Conservation (phyloP, 2,329 filamentous ascomycete species). For the Paradendryphiella salina region DNA sequence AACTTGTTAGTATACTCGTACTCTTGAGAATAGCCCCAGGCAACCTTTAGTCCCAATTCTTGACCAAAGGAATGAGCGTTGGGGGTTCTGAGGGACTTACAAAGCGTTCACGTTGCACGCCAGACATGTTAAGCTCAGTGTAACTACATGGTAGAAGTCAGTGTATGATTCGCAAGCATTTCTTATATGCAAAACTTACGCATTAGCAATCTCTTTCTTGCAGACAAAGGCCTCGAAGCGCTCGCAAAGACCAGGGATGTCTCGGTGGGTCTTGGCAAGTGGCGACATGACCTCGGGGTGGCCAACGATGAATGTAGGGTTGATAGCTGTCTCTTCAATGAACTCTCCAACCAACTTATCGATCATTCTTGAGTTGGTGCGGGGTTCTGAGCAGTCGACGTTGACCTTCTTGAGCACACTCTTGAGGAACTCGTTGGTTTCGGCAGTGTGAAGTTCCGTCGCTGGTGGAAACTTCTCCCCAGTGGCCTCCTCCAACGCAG, state of each 20-base stretch:
- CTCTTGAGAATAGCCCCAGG: background rate
- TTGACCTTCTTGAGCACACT: constrained; percentile 82
- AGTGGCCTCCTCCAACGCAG: constrained; percentile 81
- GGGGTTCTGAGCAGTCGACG: constrained; percentile 83
- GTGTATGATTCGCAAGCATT: too few relatives aligned
- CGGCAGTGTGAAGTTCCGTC: constrained; percentile 84
- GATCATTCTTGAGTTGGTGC: constrained; percentile 94
- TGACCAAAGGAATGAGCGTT: background rate
- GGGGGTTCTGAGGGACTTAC: constrained; percentile 52
- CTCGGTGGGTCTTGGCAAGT: constrained; percentile 91
- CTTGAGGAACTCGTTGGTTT: constrained; percentile 82
- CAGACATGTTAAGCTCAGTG: constrained; percentile 96
- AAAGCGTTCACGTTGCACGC: constrained; percentile 76
- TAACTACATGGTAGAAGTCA: constrained; percentile 51
- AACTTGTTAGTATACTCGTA: constrained; percentile 5
- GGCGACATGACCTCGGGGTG: constrained; percentile 89
- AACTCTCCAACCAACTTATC: constrained; percentile 92
- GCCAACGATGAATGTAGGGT: constrained; percentile 89
- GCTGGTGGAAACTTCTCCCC: constrained; percentile 93
- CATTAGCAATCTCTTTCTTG: constrained; percentile 96
- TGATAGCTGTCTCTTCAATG: constrained; percentile 90
- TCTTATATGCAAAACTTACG: constrained; percentile 38
- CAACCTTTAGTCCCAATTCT: too few relatives aligned
- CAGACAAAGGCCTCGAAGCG: constrained; percentile 97
- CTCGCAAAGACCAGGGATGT: constrained; percentile 80